Base-by-base conservation (phyloP, 768 basidiomycete species). In the Crepidotus variabilis region DNA sequence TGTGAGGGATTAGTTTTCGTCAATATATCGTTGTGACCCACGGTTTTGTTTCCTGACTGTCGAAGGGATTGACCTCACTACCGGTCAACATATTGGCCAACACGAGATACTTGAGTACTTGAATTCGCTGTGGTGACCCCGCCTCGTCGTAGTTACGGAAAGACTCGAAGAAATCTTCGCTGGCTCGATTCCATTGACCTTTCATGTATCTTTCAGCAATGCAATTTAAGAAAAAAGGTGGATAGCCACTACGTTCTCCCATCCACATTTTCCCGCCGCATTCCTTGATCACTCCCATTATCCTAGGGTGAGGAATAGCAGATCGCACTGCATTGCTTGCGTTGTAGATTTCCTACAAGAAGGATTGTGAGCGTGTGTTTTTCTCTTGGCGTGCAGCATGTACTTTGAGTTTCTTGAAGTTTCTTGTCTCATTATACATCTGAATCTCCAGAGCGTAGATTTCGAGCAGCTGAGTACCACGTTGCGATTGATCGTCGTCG, bases 251-350 rank as follows among this genome's bases (percentile, higher is more conserved):
- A 89, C 96, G 90, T 79, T 98, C 97, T 57, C 92, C 94, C 97
- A 99, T 98, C 95, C 97, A 98, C 97, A 99, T 99, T 75, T 99
- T 99, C 2, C 97, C 97, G 14, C 97, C 97, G 62, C 96, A 98
- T 71, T 99, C 97, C 67, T 95, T 92, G 74, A 99, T 98, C 51
- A 98, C 93, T 45, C 96, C 97, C 90, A 98, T 95, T 66, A 98
- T 98, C 28, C 94, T 84, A 9, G 97, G 97, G 74, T 98, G 97
- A 14, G 97, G 94, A 59, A 99, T 98, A 9, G 97, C 97, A 7
- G 93, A 94, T 21, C 92, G 89, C 51, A 99, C 92, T 46, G 86
- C 84, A 60, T 91, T 91, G 11, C 92, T 88, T 9, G 96, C 94
- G 62, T 97, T 95, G 74, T 99, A 99, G 53, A 98, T 97, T 72